Base-by-base conservation (phyloP, 257 asterid species). In the Nicotiana obtusifolia region DNA sequence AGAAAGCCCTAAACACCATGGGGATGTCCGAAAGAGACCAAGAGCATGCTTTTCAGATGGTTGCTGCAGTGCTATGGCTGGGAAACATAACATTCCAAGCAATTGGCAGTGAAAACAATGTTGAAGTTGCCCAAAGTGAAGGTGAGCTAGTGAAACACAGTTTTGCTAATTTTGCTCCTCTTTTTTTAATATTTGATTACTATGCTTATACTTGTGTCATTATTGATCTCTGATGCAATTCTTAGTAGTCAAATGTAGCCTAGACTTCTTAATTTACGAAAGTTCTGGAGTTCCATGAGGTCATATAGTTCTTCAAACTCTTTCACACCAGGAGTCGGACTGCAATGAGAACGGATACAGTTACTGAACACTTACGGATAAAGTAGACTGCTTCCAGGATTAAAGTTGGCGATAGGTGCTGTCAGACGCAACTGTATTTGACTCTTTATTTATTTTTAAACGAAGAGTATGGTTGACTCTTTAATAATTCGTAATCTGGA, bases 21-120 rank as follows among this genome's bases (percentile, higher is more conserved):
- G 77, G 87, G 86, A 91, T 96, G 82, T 85, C 88, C 88, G 87
- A 91, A 85, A 97, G 90, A 79, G 92, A 91, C 56, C 98, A 94
- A 85, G 93, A 92, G 82, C 93, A 88, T 52, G 88, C 86, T 83
- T 93, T 96, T 84, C 91, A 86, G 90, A 89, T 94, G 97, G 91
- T 93, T 85, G 94, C 98, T 84, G 95, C 97, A 35, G 95, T 96
- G 78, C 83, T 96, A 85, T 96, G 99, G 99, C 88, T 96, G 85
- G 99, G 99, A 77, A 93, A 96, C 92, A 92, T 94, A 81, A 88
- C 97, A 15, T 96, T 96, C 86, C 86, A 76, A 66, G 97, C 87
- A 35, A 86, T 82, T 61, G 93, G 88, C 92, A 84, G 86, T 64
- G 95, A 88, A 88, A 89, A 88, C 87, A 92, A 91, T 84, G 82